A percentile compares a stretch with the other conserved stretches of the same genome.
These are phyloP conservation scores for Penicillium sp. DNA, from an alignment of 2,329 filamentous ascomycete genomes.

Conservation along the genomic window DNA sequence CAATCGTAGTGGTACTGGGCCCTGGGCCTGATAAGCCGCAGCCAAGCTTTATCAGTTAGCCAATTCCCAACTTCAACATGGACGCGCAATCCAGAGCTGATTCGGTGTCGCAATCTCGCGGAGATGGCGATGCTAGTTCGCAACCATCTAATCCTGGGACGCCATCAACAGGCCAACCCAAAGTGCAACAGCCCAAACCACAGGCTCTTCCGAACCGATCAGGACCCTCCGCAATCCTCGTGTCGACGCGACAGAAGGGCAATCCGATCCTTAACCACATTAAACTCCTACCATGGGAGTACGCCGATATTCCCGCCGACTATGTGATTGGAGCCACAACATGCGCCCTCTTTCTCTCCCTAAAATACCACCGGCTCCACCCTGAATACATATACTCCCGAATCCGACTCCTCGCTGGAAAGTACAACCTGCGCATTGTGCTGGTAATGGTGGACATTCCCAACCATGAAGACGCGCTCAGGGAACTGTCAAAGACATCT, in stretches of 20 bases:
- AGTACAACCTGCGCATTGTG: constrained; percentile 83
- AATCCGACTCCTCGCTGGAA: constrained; percentile 79
- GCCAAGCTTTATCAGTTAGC: constrained; percentile 20
- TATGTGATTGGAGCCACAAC: constrained; percentile 86
- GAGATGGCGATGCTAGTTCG: constrained; percentile 33
- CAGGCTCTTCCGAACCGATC: constrained; percentile 72
- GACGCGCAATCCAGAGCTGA: constrained; percentile 12
- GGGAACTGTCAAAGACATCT: constrained; percentile 89
- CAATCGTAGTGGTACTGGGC: background rate
- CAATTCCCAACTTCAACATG: constrained; percentile 24
- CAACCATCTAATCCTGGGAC: constrained; percentile 38
- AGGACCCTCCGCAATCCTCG: constrained; percentile 76
- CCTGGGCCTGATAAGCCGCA: constrained; percentile 13
- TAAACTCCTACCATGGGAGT: constrained; percentile 87
- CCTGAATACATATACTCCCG: constrained; percentile 97
- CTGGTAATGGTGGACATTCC: constrained; percentile 92
- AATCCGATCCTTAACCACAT: constrained; percentile 88
- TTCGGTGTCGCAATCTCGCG: constrained; percentile 7
- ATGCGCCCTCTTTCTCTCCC: constrained; percentile 86
- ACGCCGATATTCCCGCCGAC: constrained; percentile 93
- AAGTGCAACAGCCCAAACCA: constrained; percentile 82
- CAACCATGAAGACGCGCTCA: constrained; percentile 87
- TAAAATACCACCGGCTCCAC: constrained; percentile 96
- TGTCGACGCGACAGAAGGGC: constrained; percentile 90
- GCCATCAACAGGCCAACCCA: constrained; percentile 35